A percentile compares a stretch with the other conserved stretches of the same genome.
Conservation (phyloP, 345 rosid species). For the Sapria himalayana region DNA sequence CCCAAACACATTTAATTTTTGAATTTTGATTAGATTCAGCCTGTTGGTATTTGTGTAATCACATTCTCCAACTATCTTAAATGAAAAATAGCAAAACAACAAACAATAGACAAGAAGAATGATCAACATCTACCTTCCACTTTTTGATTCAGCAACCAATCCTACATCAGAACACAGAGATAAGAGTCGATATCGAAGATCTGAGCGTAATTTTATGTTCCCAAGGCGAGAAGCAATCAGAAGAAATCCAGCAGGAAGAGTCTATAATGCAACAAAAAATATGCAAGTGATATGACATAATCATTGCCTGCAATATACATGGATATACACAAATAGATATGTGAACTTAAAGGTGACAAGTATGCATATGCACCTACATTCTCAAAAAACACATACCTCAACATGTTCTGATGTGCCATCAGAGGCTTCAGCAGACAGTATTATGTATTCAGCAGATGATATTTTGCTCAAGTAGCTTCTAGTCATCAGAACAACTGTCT, state of each 20-base stretch:
- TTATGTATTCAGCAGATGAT: slow-evolving; percentile 81
- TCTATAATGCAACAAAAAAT: slow-evolving; percentile 65
- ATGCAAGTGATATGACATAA: too few relatives aligned
- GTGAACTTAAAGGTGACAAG: slow-evolving; percentile 5
- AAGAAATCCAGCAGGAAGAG: slow-evolving; percentile 98
- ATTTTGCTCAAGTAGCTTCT: slow-evolving; percentile 73
- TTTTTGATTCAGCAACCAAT: slow-evolving; percentile 88
- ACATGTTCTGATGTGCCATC: slow-evolving; percentile 84
- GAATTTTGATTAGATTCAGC: too few relatives aligned
- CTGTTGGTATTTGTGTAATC: too few relatives aligned
- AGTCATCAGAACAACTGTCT: slow-evolving; percentile 89
- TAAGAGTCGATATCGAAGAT: slow-evolving; percentile 79
- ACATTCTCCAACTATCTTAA: too few relatives aligned
- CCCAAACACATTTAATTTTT: too few relatives aligned
- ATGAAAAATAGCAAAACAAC: slow-evolving; percentile 2
- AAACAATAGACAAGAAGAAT: slow-evolving; percentile 2
- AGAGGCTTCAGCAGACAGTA: slow-evolving; percentile 68
- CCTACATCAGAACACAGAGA: slow-evolving; percentile 97
- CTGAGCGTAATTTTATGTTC: slow-evolving; percentile 56
- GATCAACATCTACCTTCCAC: slow-evolving; percentile 47
- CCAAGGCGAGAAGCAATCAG: slow-evolving; percentile 66
- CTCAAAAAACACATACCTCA: slow-evolving; percentile 33
- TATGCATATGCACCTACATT: slow-evolving; percentile 3
- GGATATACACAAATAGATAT: too few relatives aligned
- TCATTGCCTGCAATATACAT: too few relatives aligned